These are phyloP conservation scores for Penicillium sp. DNA, from an alignment of 2,329 filamentous ascomycete species.

Conservation along the genomic window DNA sequence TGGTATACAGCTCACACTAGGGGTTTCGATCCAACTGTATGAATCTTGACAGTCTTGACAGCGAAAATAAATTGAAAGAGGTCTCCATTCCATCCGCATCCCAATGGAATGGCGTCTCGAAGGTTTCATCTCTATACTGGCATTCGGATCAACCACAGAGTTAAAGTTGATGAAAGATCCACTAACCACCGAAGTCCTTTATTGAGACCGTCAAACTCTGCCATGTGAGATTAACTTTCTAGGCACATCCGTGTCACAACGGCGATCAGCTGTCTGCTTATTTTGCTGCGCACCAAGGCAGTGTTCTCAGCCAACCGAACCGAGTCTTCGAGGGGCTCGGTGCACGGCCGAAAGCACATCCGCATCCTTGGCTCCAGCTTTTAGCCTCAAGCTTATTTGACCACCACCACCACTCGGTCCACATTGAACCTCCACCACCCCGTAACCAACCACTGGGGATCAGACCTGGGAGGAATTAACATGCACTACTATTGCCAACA, in stretches of 20 bases:
- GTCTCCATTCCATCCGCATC: neutral
- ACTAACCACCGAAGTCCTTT: neutral
- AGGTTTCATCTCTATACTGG: neutral
- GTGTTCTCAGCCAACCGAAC: neutral
- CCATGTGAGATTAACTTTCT: neutral
- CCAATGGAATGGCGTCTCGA: too few species aligned
- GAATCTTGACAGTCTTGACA: too few species aligned
- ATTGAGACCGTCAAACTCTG: neutral
- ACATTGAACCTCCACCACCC: neutral
- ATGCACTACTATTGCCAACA: neutral
- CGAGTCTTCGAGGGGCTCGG: neutral
- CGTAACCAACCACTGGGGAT: neutral
- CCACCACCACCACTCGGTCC: neutral
- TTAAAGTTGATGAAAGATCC: neutral
- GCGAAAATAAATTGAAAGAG: neutral
- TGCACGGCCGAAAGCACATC: conserved; percentile 8
- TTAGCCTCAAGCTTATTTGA: conserved; percentile 19
- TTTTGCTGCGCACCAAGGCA: neutral
- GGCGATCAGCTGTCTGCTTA: neutral
- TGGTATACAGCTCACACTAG: neutral
- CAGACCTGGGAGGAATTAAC: neutral
- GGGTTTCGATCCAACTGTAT: neutral
- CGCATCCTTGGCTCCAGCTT: conserved; percentile 2
- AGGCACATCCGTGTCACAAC: neutral
- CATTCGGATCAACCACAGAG: neutral